Percentiles rank a stretch among this genome's conserved stretches.
Evolutionary conservation across 345 rosid species (phyloP).

Genomic region (Lepidium sativum): DNA sequence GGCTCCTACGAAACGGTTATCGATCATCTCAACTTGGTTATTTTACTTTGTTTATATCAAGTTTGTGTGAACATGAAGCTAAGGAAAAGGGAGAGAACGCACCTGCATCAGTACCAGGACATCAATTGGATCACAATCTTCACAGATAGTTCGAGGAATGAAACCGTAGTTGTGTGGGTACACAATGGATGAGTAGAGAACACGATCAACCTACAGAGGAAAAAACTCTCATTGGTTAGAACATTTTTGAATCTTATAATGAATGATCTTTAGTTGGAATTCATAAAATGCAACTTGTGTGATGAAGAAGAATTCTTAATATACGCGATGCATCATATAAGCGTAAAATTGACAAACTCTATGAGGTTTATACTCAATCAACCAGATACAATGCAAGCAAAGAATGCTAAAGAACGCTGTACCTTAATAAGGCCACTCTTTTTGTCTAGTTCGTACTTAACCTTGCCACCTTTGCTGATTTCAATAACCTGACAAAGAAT

Average conservation of each 20-base stretch:
- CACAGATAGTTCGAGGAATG: slow-evolving; percentile 92
- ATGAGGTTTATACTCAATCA: neutral
- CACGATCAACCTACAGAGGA: slow-evolving; percentile 73
- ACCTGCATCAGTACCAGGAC: slow-evolving; percentile 98
- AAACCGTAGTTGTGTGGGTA: slow-evolving; percentile 99
- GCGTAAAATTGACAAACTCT: neutral
- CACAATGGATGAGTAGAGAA: slow-evolving; percentile 95
- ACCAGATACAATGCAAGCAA: neutral
- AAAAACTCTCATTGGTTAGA: neutral
- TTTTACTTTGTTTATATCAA: neutral
- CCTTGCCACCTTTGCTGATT: slow-evolving; percentile 93
- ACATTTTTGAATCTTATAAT: neutral
- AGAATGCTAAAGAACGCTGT: neutral
- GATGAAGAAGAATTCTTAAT: neutral
- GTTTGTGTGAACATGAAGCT: neutral
- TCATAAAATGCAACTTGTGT: neutral
- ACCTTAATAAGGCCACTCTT: slow-evolving; percentile 83
- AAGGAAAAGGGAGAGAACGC: neutral
- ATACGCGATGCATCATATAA: neutral
- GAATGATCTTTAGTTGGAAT: neutral
- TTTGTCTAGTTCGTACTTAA: slow-evolving; percentile 97
- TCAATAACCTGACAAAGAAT: slow-evolving; percentile 63
- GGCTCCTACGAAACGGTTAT: slow-evolving; percentile 55
- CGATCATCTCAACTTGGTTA: slow-evolving; percentile 1
- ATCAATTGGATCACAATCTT: slow-evolving; percentile 97